phyloP scores from a whole-genome alignment of 1,284 basidiomycete genomes.

The Amylostereum chailletii region DNA sequence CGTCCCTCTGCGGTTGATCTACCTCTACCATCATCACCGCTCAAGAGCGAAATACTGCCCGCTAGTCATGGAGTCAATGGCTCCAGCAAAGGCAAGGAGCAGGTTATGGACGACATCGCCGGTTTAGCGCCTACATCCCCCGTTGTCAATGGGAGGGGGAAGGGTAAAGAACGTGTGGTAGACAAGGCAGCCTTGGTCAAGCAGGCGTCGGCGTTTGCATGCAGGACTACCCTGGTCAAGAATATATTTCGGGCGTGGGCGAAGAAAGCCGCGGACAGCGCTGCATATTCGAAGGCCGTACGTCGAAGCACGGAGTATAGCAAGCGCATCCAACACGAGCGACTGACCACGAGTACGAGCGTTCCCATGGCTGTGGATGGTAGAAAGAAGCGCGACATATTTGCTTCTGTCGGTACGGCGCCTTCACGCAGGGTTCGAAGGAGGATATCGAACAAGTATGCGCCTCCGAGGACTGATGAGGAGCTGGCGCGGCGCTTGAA shows the following conservation, averaged over 20 bases:
- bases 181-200: conserved; percentile 13
- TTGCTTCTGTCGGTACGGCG: not conserved
- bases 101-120: conserved; percentile 7
- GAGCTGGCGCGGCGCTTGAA: conserved; percentile 54
- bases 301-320: conserved; percentile 50
- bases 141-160: conserved; percentile 17
- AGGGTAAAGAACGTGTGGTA: conserved; percentile 18
- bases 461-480: conserved; percentile 49
- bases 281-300: conserved; percentile 50
- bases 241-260: conserved; percentile 35
- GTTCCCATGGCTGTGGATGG: conserved; percentile 3
- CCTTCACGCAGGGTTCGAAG: conserved; percentile 23
- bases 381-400: conserved; percentile 10
- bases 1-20: not conserved
- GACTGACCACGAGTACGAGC: conserved; percentile 21
- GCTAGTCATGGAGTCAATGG: not conserved
- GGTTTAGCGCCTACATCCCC: conserved; percentile 5
- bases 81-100: conserved; percentile 9
- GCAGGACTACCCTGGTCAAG: conserved; percentile 21
- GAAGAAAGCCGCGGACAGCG: conserved; percentile 31
- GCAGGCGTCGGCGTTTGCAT: conserved; percentile 31
- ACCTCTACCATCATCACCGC: not conserved
- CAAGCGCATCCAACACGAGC: conserved; percentile 35
- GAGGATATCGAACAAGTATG: conserved; percentile 39
- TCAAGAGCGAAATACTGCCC: not conserved